Base-by-base conservation (phyloP, 805 yeast genomes). In the Spathaspora sp. region DNA sequence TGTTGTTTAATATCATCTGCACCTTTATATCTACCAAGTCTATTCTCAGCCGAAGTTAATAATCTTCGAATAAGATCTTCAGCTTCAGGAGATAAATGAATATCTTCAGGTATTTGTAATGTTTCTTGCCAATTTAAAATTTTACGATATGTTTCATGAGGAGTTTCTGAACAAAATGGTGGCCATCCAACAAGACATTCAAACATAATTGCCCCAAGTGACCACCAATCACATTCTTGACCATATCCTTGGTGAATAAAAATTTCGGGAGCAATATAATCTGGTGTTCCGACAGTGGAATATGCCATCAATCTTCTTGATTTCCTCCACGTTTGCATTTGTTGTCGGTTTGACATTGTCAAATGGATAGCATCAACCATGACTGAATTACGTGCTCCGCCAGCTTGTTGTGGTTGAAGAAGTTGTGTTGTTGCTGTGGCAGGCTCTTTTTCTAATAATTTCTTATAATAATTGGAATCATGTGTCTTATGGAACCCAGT, bases 161-260 rank as follows among this genome's bases (percentile, higher is more conserved):
- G 96, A 10, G 96, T 88, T 62, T 91, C 97, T 0, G 94, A 85
- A 72, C 97, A 91, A 68, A 91, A 91, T 46, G 97, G 97, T 23
- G 97, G 97, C 96, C 97, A 91, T 31, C 97, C 97, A 54, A 91
- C 88, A 55, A 91, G 73, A 73, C 97, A 91, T 76, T 91, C 97
- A 69, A 87, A 91, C 97, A 91, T 92, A 64, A 91, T 91, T 1
- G 97, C 96, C 29, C 97, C 97, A 44, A 91, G 71, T 8, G 96
- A 87, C 97, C 97, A 91, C 97, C 97, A 91, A 68, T 91, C 97
- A 71, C 97, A 91, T 65, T 91, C 97, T 70, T 90, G 96, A 11
- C 97, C 96, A 68, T 91, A 91, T 5, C 97, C 97, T 72, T 91
- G 94, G 60, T 90, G 90, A 46, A 89, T 76, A 61, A 91, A 91